Evolutionary conservation across 352 stramenopile species (phyloP), one percentile per base, ranked within the genome.

Genomic region (Phytophthora tentaculata): DNA sequence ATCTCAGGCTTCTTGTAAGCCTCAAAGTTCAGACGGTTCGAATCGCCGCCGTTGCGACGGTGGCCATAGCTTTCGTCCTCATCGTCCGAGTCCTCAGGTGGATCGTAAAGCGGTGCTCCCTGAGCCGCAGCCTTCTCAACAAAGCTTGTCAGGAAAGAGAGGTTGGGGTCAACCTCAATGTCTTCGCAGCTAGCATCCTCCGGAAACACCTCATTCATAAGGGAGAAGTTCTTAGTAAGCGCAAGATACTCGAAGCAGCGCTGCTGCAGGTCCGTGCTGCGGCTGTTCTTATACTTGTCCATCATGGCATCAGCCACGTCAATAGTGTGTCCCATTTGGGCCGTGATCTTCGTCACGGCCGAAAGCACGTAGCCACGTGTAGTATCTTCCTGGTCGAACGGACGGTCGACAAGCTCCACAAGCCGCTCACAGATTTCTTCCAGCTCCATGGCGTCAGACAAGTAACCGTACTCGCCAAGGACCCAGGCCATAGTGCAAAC

Each of bases 401-500:
- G 90, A 28, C 78, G 86, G 55, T 96, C 86, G 20, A 98, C 93
- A 29, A 99, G 80, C 32, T 95, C 86, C 69, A 97, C 99, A 26
- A 99, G 86, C 8, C 95, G 87, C 61, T 98, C 86, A 54, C 98
- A 94, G 51, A 99, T 98, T 64, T 97, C 90, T 44, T 98, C 92
- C 13, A 99, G 80, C 45, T 94, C 86, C 78, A 97, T 96, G 19
- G 81, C 84, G 5, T 97, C 91, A 19, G 94, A 97, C 37, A 99
- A 83, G 74, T 99, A 99, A 17, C 93, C 98, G 77, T 99, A 99
- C 86, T 99, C 98, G 45, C 98, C 98, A 43, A 99, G 89, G 28
- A 99, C 95, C 97, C 98, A 99, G 5, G 97, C 89, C 86, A 99
- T 98, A 3, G 97, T 98, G 74, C 94, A 98, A 71, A 99, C 89